Evolutionary conservation across 2,329 filamentous ascomycete genomes (phyloP).

Genomic region (Geoglossum cookeanum): DNA sequence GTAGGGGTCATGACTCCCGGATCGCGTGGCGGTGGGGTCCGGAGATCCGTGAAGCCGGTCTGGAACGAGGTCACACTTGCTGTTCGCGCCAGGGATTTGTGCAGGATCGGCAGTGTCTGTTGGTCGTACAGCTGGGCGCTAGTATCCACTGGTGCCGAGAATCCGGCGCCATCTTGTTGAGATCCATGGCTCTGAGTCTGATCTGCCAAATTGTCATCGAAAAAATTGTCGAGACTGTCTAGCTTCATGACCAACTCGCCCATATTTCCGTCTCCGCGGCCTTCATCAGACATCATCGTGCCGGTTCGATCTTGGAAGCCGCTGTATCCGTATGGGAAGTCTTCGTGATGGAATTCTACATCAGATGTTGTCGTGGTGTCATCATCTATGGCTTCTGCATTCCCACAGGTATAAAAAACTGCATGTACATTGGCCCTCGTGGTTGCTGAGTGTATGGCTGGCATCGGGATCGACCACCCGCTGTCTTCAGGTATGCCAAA

Average conservation of each 20-base stretch:
- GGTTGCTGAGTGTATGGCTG: conserved; percentile 69
- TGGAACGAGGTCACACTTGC: conserved; percentile 62
- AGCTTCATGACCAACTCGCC: conserved; percentile 56
- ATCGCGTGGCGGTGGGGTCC: conserved; percentile 36
- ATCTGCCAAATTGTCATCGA: conserved; percentile 24
- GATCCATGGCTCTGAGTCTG: conserved; percentile 8
- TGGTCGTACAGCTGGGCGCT: conserved; percentile 73
- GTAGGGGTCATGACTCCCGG: conserved; percentile 37
- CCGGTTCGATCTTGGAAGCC: conserved; percentile 59
- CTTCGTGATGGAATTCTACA: conserved; percentile 81
- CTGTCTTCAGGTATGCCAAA: conserved; percentile 94
- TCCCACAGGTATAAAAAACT: conserved; percentile 85
- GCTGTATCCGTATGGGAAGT: conserved; percentile 61
- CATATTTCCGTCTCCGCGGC: conserved; percentile 50
- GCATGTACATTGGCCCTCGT: conserved; percentile 88
- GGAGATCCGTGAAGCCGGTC: conserved; percentile 63
- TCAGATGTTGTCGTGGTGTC: conserved; percentile 58
- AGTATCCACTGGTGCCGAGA: conserved; percentile 23
- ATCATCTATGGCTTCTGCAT: conserved; percentile 37
- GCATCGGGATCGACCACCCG: conserved; percentile 89
- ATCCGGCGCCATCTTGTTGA: conserved; percentile 24
- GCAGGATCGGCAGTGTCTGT: conserved; percentile 74
- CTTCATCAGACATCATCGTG: conserved; percentile 84
- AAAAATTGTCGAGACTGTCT: conserved; percentile 36
- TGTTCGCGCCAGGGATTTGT: conserved; percentile 57